Percentiles rank a stretch among this genome's conserved stretches.
Evolutionary conservation across 2,329 filamentous ascomycete genomes (phyloP).

Genomic region (Catunica adiposa): DNA sequence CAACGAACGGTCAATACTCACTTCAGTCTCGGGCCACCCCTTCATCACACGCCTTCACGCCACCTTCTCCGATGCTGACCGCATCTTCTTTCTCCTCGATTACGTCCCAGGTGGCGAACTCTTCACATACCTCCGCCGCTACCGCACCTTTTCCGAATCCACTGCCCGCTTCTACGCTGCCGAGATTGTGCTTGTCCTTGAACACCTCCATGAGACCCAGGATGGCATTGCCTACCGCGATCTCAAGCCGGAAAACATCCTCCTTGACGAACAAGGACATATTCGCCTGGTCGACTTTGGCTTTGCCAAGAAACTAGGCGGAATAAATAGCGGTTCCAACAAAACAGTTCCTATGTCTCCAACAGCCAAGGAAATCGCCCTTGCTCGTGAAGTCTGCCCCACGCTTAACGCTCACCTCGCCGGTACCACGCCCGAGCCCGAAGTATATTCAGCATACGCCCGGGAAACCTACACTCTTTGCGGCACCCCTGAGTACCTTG

Average conservation of each 20-base stretch:
- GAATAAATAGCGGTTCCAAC: neutral
- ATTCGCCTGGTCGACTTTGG: conserved; percentile 75
- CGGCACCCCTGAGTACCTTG: conserved; percentile 70
- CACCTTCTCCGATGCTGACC: conserved; percentile 65
- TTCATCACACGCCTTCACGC: conserved; percentile 68
- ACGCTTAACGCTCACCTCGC: neutral
- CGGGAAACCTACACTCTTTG: conserved; percentile 69
- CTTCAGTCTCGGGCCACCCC: conserved; percentile 61
- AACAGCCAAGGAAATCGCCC: neutral
- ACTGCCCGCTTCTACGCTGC: conserved; percentile 70
- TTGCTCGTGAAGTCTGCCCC: neutral
- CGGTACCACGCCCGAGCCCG: neutral
- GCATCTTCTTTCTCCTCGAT: conserved; percentile 68
- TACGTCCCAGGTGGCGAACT: conserved; percentile 74
- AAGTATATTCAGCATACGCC: conserved; percentile 26
- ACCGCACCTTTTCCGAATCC: conserved; percentile 61
- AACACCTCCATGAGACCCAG: conserved; percentile 64
- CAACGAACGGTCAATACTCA: conserved; percentile 64
- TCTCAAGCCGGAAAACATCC: conserved; percentile 67
- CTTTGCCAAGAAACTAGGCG: conserved; percentile 63
- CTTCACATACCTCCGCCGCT: conserved; percentile 65
- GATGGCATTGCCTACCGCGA: conserved; percentile 67
- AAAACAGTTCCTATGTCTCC: neutral
- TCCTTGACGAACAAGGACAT: conserved; percentile 62
- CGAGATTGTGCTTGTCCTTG: conserved; percentile 67